phyloP scores from a whole-genome alignment of 1,284 basidiomycete species.

The Leccinum holopus region DNA sequence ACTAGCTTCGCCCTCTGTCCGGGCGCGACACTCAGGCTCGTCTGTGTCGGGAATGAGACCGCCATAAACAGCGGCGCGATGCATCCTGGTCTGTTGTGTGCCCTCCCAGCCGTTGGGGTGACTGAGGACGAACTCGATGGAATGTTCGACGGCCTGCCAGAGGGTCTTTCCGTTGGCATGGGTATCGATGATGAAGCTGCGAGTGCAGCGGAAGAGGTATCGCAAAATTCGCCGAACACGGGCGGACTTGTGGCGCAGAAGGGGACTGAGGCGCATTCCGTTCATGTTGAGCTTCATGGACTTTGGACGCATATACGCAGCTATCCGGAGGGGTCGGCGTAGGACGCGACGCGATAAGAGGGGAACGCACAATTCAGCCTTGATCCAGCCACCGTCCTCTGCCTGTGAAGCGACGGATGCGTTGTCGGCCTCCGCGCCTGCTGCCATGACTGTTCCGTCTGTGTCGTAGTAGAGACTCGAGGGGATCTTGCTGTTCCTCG shows the following conservation, averaged over 20 bases:
- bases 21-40: constrained; percentile 59
- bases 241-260: constrained; percentile 63
- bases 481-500: constrained; percentile 69
- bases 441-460: constrained; percentile 60
- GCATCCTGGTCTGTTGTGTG: constrained; percentile 74
- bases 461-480: constrained; percentile 70
- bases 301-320: constrained; percentile 65
- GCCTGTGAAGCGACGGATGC: constrained; percentile 33
- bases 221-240: constrained; percentile 75
- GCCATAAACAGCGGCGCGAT: constrained; percentile 64
- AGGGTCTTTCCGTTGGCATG: constrained; percentile 65
- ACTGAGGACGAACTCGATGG: constrained; percentile 67
- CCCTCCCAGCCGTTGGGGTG: constrained; percentile 85
- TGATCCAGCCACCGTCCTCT: constrained; percentile 48
- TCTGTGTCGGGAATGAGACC: constrained; percentile 69
- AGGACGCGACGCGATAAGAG: not conserved
- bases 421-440: constrained; percentile 58
- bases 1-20: constrained; percentile 78
- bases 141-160: constrained; percentile 62
- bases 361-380: constrained; percentile 61
- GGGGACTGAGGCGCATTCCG: constrained; percentile 36
- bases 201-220: constrained; percentile 71
- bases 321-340: constrained; percentile 35
- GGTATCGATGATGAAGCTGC: constrained; percentile 70
- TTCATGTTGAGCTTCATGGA: constrained; percentile 61